phyloP scores from a whole-genome alignment of 176 grass and related monocot species.

The Oryza officinalis region DNA sequence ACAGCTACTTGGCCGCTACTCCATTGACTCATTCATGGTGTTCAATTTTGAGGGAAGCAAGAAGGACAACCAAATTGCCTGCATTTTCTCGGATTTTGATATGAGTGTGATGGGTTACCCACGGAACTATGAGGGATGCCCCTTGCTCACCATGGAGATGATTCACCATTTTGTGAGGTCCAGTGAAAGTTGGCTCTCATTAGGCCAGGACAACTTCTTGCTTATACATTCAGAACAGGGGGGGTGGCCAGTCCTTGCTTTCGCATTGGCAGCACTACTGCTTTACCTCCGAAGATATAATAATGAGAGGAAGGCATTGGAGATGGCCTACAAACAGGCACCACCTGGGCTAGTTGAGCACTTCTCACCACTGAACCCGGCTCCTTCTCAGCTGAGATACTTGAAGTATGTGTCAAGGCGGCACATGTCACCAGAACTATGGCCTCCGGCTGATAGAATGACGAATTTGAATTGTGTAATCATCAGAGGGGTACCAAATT shows the following conservation, averaged over 20 bases:
- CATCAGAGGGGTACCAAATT: constrained; percentile 78
- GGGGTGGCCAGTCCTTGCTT: constrained; percentile 86
- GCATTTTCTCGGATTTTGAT: constrained; percentile 71
- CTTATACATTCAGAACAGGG: constrained; percentile 81
- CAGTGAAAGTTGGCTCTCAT: constrained; percentile 87
- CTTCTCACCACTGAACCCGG: constrained; percentile 73
- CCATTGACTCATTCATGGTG: constrained; percentile 86
- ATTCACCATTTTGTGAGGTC: constrained; percentile 93
- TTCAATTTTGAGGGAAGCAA: constrained; percentile 77
- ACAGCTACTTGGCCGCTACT: constrained; percentile 65
- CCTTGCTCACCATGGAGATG: constrained; percentile 89
- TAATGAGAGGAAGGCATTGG: constrained; percentile 72
- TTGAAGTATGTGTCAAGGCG: constrained; percentile 79
- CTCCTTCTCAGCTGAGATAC: constrained; percentile 94
- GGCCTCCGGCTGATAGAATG: constrained; percentile 62
- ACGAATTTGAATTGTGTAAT: constrained; percentile 67
- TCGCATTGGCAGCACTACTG: constrained; percentile 79
- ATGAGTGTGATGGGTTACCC: constrained; percentile 90
- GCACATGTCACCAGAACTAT: constrained; percentile 58
- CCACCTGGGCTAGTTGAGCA: constrained; percentile 67
- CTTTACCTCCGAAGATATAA: constrained; percentile 65
- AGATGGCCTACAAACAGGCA: constrained; percentile 69
- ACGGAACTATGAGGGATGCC: constrained; percentile 80
- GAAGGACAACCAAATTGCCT: constrained; percentile 67
- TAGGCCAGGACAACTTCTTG: constrained; percentile 75